Evolutionary conservation across 768 basidiomycete genomes (phyloP).

Genomic region (Mycena crocata): DNA sequence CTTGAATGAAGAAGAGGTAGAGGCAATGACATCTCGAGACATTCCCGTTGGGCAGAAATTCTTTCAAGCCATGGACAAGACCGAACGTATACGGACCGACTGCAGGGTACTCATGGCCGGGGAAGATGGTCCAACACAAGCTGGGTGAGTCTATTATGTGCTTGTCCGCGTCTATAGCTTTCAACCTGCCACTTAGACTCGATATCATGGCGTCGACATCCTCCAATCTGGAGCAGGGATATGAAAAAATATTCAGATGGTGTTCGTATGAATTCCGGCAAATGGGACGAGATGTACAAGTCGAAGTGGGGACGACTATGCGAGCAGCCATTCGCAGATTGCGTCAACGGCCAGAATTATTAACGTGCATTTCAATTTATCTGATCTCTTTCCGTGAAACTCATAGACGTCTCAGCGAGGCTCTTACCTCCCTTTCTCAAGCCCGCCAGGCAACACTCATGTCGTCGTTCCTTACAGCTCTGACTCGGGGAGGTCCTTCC

Average conservation of each 20-base stretch:
- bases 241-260: slow-evolving; percentile 90
- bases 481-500: slow-evolving; percentile 89
- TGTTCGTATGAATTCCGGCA: slow-evolving; percentile 86
- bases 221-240: slow-evolving; percentile 86
- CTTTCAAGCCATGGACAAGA: slow-evolving; percentile 90
- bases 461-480: slow-evolving; percentile 84
- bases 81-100: slow-evolving; percentile 84
- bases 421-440: slow-evolving; percentile 79
- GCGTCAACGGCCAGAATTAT: slow-evolving; percentile 80
- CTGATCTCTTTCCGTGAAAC: background rate
- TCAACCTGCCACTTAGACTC: slow-evolving; percentile 57
- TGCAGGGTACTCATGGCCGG: slow-evolving; percentile 90
- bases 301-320: slow-evolving; percentile 76
- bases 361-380: slow-evolving; percentile 63
- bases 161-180: background rate
- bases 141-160: slow-evolving; percentile 66
- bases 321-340: slow-evolving; percentile 80
- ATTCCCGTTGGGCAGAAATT: slow-evolving; percentile 79
- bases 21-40: slow-evolving; percentile 82
- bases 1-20: slow-evolving; percentile 76
- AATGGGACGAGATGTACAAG: slow-evolving; percentile 76
- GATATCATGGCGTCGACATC: slow-evolving; percentile 92
- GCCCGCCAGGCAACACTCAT: slow-evolving; percentile 86
- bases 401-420: slow-evolving; percentile 59
- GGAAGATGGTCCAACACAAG: slow-evolving; percentile 81